A percentile compares a stretch with the other conserved stretches of the same genome.
Conservation (phyloP, 371 early-diverging fungal genomes). For the Chytridiales sp. region DNA sequence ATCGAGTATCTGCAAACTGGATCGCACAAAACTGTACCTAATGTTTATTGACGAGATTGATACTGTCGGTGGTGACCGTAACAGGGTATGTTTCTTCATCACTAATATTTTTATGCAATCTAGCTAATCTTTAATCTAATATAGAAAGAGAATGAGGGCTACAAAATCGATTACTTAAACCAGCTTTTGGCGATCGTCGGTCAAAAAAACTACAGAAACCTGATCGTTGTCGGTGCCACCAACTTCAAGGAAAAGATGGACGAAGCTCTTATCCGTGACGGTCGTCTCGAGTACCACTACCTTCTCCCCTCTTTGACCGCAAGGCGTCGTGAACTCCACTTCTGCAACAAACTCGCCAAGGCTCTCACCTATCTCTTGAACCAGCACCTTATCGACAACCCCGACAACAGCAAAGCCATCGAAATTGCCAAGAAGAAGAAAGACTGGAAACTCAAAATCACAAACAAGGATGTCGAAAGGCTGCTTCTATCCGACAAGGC, state of each 20-base stretch:
- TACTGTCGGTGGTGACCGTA: background rate
- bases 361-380: background rate
- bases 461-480: background rate
- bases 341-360: background rate
- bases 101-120: too few relatives aligned
- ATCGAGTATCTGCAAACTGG: background rate
- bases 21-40: background rate
- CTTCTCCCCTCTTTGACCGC: background rate
- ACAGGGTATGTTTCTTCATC: too few relatives aligned
- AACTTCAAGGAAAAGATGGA: background rate
- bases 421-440: too few relatives aligned
- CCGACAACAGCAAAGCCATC: too few relatives aligned
- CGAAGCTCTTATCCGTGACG: background rate
- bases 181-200: background rate
- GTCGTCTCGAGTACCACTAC: background rate
- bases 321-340: background rate
- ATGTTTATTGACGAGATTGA: constrained; percentile 2
- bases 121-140: too few relatives aligned
- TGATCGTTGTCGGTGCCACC: background rate
- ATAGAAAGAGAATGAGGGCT: background rate
- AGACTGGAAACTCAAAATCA: too few relatives aligned
- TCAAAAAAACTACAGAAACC: background rate
- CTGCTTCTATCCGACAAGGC: background rate
- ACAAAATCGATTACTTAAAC: constrained; percentile 1
- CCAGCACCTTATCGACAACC: background rate